Evolutionary conservation across 2,329 filamentous ascomycete species (phyloP), one percentile per base, ranked within the genome.

Genomic region (Alternaria ventricosa): DNA sequence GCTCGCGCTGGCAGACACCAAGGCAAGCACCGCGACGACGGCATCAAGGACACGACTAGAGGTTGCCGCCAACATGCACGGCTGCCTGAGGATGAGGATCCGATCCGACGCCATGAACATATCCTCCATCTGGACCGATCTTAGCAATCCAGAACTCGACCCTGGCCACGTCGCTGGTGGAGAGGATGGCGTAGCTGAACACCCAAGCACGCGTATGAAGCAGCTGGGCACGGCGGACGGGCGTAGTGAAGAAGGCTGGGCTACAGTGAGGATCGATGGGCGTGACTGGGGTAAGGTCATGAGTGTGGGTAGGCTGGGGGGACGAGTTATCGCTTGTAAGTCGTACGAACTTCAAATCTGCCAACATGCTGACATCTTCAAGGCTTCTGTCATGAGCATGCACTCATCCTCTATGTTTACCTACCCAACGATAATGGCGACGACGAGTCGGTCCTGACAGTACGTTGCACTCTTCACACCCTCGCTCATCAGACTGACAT

Each of bases 211-310:
- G 55, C 86, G 85, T 63, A 95, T 96, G 85, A 89, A 88, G 70
- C 87, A 81, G 55, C 71, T 87, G 1, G 85, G 85, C 6, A 82
- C 81, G 46, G 82, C 84, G 0, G 83, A 85, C 63, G 86, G 89
- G 57, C 89, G 88, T 20, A 92, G 92, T 13, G 92, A 94, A 13
- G 89, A 93, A 65, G 89, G 89, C 49, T 98, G 95, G 93, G 93
- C 94, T 1, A 93, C 88, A 23, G 95, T 98, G 36, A 87, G 92
- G 57, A 94, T 98, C 23, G 96, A 98, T 81, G 96, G 94, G 33
- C 91, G 89, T 78, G 96, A 99, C 78, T 98, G 96, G 95, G 93
- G 93, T 30, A 89, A 88, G 70, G 95, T 98, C n/a, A 84, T 99
- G 69, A 96, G 93, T 78, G 94, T 98, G 12, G 95, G 95, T 1